Percentiles rank a stretch among this genome's conserved stretches.
phyloP scores from a whole-genome alignment of 495 filamentous ascomycete genomes.

The Geopyxis carbonaria region DNA sequence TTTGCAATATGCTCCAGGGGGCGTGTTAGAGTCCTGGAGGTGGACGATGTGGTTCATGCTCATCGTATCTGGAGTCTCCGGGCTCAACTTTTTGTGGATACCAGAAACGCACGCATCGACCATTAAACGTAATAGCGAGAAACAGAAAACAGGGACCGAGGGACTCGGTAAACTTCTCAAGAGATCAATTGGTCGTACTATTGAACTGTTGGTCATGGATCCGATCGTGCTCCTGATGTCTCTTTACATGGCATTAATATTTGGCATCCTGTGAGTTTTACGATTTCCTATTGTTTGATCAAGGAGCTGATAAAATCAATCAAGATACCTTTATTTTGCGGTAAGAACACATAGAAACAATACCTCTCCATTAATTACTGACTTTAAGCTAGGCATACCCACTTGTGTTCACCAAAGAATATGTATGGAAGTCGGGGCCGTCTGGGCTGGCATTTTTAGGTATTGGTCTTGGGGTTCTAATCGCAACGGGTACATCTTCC shows the following conservation, averaged over 20 bases:
- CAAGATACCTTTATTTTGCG: conserved; percentile 18
- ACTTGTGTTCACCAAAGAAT: conserved; percentile 43
- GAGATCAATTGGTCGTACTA: conserved; percentile 45
- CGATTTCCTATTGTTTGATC: conserved; percentile 30
- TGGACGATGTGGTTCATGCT: conserved; percentile 35
- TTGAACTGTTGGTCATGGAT: conserved; percentile 62
- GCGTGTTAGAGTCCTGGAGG: conserved; percentile 38
- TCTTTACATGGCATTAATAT: conserved; percentile 71
- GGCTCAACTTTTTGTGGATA: conserved; percentile 52
- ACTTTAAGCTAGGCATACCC: conserved; percentile 36
- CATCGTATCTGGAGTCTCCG: conserved; percentile 55
- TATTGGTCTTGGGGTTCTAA: conserved; percentile 38
- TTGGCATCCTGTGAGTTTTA: conserved; percentile 71
- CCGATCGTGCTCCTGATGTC: conserved; percentile 60
- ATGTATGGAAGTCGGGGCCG: conserved; percentile 36
- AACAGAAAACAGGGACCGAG: conserved; percentile 22
- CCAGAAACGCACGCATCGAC: conserved; percentile 67
- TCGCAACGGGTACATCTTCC: conserved; percentile 29
- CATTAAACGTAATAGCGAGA: conserved; percentile 55
- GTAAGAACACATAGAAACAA: conserved; percentile 1
- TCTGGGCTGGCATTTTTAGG: conserved; percentile 43
- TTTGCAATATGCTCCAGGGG: conserved; percentile 44
- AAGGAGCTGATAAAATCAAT: not conserved
- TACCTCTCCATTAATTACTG: not conserved
- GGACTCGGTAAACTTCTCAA: not conserved